Base-by-base conservation (phyloP, 2,329 filamentous ascomycete species). In the Aspergillus tubingensis region DNA sequence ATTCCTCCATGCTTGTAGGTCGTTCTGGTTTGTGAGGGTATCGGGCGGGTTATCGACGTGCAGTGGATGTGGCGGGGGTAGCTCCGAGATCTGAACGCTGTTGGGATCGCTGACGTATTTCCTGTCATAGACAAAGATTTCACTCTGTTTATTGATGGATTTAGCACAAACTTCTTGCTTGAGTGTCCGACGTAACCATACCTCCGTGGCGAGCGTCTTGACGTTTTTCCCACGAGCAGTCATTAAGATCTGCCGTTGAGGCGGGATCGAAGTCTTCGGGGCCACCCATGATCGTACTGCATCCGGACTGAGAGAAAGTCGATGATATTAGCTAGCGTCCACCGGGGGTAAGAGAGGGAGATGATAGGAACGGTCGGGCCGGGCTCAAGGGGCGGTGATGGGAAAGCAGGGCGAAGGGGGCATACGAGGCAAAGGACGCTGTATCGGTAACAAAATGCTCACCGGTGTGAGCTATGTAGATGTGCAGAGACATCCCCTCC, bases 391-490 rank as follows among this genome's bases (percentile, higher is more conserved):
- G 32, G 41, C 39, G 39, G 47, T 41, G 27, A 48, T 48, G 52
- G 38, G 58, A 13, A 38, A 30, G 30, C n/a, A 25, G 15, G 39
- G 17, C 10, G 39, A 21, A 43, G 50, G 23, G 44, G 59, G 81
- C 87, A 70, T 82, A 92, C 89, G 88, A 90, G 69, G 85, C 83
- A 78, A 94, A 90, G 74, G 87, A 86, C 65, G 88, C 84, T 67
- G 88, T 86, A 80, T 96, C 91, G 76, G 91, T 85, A 76, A 88
- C 84, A 74, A 96, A 85, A 80, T 89, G 89, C 83, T 92, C 89
- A 82, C 94, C 94, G 79, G 91, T 92, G 81, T 96, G 93, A 84
- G 92, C 92, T 75, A 96, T 89, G 82, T 92, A 91, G 79, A 96
- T 88, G 81, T 91, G 88, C 76, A 94, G 86, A 82, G 91, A 90